Base-by-base conservation (phyloP, 2,329 filamentous ascomycete species). In the Orbilia ellipsospora region DNA sequence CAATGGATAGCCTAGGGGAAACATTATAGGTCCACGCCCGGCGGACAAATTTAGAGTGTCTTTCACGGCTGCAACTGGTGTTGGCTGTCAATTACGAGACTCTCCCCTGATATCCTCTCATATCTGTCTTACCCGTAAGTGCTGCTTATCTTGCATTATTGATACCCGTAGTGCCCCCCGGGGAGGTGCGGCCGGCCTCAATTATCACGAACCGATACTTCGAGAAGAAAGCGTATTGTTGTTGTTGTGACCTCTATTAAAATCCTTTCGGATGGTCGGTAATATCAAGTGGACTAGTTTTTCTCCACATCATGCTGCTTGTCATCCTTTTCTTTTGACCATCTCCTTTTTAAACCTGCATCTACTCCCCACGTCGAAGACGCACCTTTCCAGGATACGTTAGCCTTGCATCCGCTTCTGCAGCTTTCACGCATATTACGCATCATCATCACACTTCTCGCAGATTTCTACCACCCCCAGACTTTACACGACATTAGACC, bases 381-480 rank as follows among this genome's bases (percentile, higher is more conserved):
- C 57, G 66, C 72, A 75, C 72, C 64, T 68, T 68, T 63, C 72
- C 72, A 75, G 72, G 64, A 75, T 75, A 64, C 72, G 72, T 75
- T 75, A 75, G 72, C 72, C 72, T 69, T 75, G 72, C 72, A 69
- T 52, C 72, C 72, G 72, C 72, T 65, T 50, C 64, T 75, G 72
- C 72, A 75, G 72, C 72, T 44, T 61, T 69, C 60, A 61, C 64
- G 72, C 72, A 75, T 75, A 75, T 69, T 69, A 75, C 72, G 63
- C 72, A 75, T 75, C 72, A 66, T 74, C 70, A 63, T 64, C 67
- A 64, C 64, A 60, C 72, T 67, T 54, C 57, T 56, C 60, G 63
- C 54, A 48, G 56, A 59, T 61, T 42, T 36, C 18, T 15, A 44
- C 67, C 31, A 16, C 52, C 67, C 72, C 72, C 72, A 75, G 64